Evolutionary conservation across 495 filamentous ascomycete genomes (phyloP), one percentile per base, ranked within the genome.

Genomic region (Mycothermus thermophilus): DNA sequence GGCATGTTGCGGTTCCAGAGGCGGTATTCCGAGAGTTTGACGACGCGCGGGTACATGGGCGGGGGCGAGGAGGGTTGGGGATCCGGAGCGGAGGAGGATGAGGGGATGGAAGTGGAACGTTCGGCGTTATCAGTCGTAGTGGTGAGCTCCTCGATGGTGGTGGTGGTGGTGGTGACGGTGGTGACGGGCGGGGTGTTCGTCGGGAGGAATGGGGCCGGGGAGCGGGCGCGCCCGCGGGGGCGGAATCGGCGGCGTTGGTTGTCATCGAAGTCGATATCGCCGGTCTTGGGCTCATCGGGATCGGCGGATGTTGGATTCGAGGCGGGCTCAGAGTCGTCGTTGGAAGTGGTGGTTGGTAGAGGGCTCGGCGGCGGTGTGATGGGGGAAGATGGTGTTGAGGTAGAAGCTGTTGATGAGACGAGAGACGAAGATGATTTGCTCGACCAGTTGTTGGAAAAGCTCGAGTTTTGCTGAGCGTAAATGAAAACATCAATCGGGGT

Each of bases 1-100:
- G 46, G 29, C 44, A 58, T 37, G 43, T 42, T 40, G 36, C 62
- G 1, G 2, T 32, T 37, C 23, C 27, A 44, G 51, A 74, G 41
- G n/a, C 83, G 71, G 24, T 75, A 75, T 54, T 93, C 86, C 49
- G 83, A 74, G 21, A 92, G 64, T 54, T 92, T 90, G 45, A 93
- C 64, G 25, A 79, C 66, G 23, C 73, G 72, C 1, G 83, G 80
- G 48, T 80, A 92, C 11, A 64, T 41, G 1, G 52, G 43, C 0
- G 41, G 46, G 0, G 42, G 43, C 3, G 38, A 31, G 3, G 30
- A 14, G 30, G 41, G 45, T 18, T 30, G 22, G 16, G 37, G 32
- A 20, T 34, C 40, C 3, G 36, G 38, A 24, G 43, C 42, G 12
- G 46, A 42, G 8, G 45, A 32, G 1, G 38, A 47, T 23, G 16